These are phyloP conservation scores for Capsicum baccatum DNA, from an alignment of 257 asterid genomes.

Conservation along the genomic window DNA sequence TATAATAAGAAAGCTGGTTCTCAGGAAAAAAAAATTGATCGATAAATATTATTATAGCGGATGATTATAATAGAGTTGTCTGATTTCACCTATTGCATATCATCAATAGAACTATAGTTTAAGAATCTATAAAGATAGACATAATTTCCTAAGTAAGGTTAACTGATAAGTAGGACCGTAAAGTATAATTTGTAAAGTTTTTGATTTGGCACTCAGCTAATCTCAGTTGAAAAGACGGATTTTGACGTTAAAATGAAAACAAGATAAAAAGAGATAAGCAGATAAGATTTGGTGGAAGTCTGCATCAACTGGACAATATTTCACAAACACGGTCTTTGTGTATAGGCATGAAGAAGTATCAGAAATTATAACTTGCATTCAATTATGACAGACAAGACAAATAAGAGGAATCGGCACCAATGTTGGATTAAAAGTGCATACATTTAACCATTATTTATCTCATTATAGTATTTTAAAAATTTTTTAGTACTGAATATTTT, in stretches of 20 bases:
- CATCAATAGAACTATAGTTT: neutral
- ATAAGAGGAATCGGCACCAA: too few relatives aligned
- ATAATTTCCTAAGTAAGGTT: neutral
- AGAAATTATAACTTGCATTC: neutral
- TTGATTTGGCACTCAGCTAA: neutral
- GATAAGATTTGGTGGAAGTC: constrained; percentile 15
- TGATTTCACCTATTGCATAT: neutral
- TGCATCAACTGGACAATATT: neutral
- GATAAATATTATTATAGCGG: too few relatives aligned
- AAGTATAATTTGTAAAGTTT: neutral
- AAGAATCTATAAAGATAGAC: neutral
- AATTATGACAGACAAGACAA: neutral
- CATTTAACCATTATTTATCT: too few relatives aligned
- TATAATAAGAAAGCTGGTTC: too few relatives aligned
- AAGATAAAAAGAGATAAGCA: neutral
- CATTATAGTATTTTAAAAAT: too few relatives aligned
- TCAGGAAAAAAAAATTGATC: too few relatives aligned
- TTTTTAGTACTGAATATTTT: too few relatives aligned
- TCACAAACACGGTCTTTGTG: neutral
- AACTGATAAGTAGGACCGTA: neutral
- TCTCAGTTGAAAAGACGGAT: neutral
- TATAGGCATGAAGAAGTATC: neutral
- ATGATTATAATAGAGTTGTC: too few relatives aligned
- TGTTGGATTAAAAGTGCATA: too few relatives aligned
- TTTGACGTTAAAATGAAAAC: neutral